These are phyloP conservation scores for Cercospora janseana DNA, from an alignment of 2,329 filamentous ascomycete species.

Conservation along the genomic window DNA sequence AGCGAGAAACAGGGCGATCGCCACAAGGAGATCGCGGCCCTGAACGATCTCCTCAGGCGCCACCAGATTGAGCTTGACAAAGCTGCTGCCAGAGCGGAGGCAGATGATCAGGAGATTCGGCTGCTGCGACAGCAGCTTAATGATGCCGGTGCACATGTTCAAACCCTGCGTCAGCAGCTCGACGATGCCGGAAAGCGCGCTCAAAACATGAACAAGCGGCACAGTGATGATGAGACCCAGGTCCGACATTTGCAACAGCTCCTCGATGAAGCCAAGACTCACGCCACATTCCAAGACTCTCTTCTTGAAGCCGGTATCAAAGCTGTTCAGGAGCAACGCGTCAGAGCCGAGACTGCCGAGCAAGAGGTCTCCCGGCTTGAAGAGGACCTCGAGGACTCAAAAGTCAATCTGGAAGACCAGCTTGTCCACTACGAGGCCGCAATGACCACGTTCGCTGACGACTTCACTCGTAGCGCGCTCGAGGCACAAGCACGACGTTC, in stretches of 20 bases:
- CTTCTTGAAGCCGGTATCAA: slow-evolving; percentile 10
- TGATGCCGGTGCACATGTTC: slow-evolving; percentile 11
- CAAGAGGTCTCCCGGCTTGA: neutral
- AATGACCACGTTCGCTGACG: slow-evolving; percentile 10
- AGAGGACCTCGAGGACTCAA: slow-evolving; percentile 5
- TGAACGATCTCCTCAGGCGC: neutral
- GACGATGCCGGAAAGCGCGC: too few relatives aligned
- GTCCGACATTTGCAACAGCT: too few relatives aligned
- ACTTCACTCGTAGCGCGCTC: slow-evolving; percentile 13
- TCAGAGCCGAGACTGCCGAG: slow-evolving; percentile 1
- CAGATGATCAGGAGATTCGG: slow-evolving; percentile 12
- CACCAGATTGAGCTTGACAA: slow-evolving; percentile 2
- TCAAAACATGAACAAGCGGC: too few relatives aligned
- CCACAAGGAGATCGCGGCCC: neutral
- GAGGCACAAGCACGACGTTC: slow-evolving; percentile 23
- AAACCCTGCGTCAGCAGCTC: slow-evolving; percentile 12
- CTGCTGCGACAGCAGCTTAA: slow-evolving; percentile 11
- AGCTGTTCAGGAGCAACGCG: slow-evolving; percentile 15
- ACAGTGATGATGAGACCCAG: too few relatives aligned
- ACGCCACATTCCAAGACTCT: slow-evolving; percentile 4
- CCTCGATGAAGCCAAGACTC: too few relatives aligned
- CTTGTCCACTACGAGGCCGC: slow-evolving; percentile 10
- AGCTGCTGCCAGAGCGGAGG: slow-evolving; percentile 2
- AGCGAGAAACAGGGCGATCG: neutral
- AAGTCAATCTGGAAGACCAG: slow-evolving; percentile 3